A percentile compares a stretch with the other conserved stretches of the same genome.
Evolutionary conservation across 2,329 filamentous ascomycete species (phyloP).

Genomic region (Hypoxylon sp.): DNA sequence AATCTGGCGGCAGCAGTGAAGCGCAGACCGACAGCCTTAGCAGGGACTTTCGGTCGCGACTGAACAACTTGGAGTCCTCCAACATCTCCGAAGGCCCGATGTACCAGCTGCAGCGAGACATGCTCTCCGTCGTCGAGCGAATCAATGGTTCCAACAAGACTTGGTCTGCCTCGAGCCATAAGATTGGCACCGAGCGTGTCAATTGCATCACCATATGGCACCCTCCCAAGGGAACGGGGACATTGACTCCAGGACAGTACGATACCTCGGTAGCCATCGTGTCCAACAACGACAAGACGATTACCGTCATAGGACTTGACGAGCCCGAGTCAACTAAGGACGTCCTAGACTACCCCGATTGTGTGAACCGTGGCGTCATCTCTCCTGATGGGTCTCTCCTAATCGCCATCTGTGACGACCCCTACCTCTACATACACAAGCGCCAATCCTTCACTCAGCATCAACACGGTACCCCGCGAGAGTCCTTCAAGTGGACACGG

Average conservation of each 20-base stretch:
- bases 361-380: constrained; percentile 93
- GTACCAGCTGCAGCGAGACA: constrained; percentile 44
- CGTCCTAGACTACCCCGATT: constrained; percentile 78
- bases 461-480: constrained; percentile 40
- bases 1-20: constrained; percentile 45
- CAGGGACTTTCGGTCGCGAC: constrained; percentile 36
- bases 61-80: constrained; percentile 38
- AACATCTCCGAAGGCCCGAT: constrained; percentile 49
- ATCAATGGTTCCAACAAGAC: constrained; percentile 53
- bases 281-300: constrained; percentile 90
- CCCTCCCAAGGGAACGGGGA: constrained; percentile 51
- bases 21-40: constrained; percentile 47
- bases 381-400: constrained; percentile 86
- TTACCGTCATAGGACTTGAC: constrained; percentile 81
- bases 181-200: constrained; percentile 67
- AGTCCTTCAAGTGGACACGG: constrained; percentile 59
- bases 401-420: constrained; percentile 86
- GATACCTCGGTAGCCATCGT: constrained; percentile 71
- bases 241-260: constrained; percentile 53
- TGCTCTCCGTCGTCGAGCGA: constrained; percentile 46
- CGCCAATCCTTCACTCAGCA: constrained; percentile 52
- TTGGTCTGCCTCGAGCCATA: constrained; percentile 59
- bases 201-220: constrained; percentile 74
- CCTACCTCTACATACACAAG: constrained; percentile 84
- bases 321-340: constrained; percentile 69